Base-by-base conservation (phyloP, 306 rosid genomes). In the Begonia loranthoides region DNA sequence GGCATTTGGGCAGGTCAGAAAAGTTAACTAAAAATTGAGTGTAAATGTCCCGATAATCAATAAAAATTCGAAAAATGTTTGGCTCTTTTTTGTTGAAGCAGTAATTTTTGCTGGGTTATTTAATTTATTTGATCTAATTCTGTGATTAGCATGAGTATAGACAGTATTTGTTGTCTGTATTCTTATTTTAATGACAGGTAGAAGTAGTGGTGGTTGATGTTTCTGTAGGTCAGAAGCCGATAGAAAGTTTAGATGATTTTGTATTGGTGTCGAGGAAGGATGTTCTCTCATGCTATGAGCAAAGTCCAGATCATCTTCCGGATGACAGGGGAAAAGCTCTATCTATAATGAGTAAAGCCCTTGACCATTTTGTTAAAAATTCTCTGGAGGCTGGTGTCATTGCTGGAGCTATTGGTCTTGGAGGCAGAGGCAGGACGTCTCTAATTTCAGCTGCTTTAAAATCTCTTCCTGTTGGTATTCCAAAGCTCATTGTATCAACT, bases 371-470 rank as follows among this genome's bases (percentile, higher is more conserved):
- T 55, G 56, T 89, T 56, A 66, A 62, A 53, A 78, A 78, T 52
- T 69, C 78, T 41, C 57, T 57, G 44, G 68, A 66, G 41, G 72
- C 74, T 60, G 64, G 54, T 22, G 64, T 63, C 48, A 44, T 85
- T 48, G 87, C 70, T 6, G 94, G 97, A 13, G 94, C 72, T 45
- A 72, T 85, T 33, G 90, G 97, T 10, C 57, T 85, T 44, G 94
- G 90, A 19, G 95, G 95, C 17, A 79, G 93, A 57, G 97, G 87
- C 51, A 95, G 95, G 41, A 89, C 97, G 10, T 81, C 95, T 10
- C 57, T 85, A 15, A 58, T 85, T 56, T 82, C 94, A 10, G 56
- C 77, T 17, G 75, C 85, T 12, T 63, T 82, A 44, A 56, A 75
- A 24, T 74, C 95, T 48, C 85, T 89, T 50, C 85, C 87, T 4